These are phyloP conservation scores for Articulospora tetracladia DNA, from an alignment of 495 filamentous ascomycete genomes.

Conservation along the genomic window DNA sequence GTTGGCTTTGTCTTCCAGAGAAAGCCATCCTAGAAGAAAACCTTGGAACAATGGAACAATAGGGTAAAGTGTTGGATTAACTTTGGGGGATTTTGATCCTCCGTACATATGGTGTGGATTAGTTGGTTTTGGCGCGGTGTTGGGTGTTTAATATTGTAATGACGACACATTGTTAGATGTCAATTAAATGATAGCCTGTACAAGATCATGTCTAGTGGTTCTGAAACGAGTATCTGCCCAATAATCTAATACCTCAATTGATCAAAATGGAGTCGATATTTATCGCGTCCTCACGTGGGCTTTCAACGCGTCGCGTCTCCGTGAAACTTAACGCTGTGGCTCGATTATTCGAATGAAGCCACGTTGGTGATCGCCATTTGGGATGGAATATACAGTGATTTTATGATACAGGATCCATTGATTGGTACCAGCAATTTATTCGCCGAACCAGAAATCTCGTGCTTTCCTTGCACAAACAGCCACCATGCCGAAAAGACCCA, in stretches of 20 bases:
- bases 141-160: not conserved
- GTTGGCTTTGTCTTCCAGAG: slow-evolving; percentile 55
- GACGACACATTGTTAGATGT: not conserved
- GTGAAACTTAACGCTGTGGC: no score
- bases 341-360: no score
- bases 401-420: no score
- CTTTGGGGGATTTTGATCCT: not conserved
- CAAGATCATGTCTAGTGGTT: no score
- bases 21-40: no score
- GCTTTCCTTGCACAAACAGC: not conserved
- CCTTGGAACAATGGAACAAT: no score
- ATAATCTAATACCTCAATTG: no score
- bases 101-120: not conserved
- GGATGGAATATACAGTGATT: no score
- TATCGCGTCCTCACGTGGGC: not conserved
- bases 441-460: no score
- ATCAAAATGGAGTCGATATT: not conserved
- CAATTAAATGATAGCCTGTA: not conserved
- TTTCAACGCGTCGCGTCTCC: not conserved
- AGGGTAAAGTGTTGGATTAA: no score
- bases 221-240: not conserved
- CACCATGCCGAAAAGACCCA: not conserved
- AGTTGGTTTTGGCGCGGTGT: not conserved
- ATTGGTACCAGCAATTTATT: no score
- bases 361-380: no score